phyloP scores from a whole-genome alignment of 768 basidiomycete genomes.

The Collybia nuda region DNA sequence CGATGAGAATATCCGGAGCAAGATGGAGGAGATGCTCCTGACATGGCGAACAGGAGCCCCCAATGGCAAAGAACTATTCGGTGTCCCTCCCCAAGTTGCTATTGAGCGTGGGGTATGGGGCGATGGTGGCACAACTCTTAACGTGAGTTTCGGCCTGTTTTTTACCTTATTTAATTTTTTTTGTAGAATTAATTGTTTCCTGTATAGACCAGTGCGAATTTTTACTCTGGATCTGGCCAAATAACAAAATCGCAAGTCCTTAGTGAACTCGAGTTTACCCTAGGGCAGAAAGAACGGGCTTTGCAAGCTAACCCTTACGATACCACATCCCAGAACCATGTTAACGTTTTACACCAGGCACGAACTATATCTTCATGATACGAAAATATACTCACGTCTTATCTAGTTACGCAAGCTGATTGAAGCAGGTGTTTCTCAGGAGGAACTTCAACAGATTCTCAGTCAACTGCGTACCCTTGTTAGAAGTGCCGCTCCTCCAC shows the following conservation, averaged over 20 bases:
- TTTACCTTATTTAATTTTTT: conserved; percentile 7
- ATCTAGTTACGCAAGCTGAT: conserved; percentile 67
- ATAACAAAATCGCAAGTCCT: conserved; percentile 80
- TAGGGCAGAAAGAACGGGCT: conserved; percentile 77
- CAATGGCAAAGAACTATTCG: conserved; percentile 81
- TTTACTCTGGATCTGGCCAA: conserved; percentile 39
- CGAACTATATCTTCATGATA: conserved; percentile 16
- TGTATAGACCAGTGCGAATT: conserved; percentile 25
- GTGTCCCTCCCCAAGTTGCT: conserved; percentile 70
- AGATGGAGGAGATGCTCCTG: conserved; percentile 97
- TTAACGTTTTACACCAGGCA: conserved; percentile 81
- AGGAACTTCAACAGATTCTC: conserved; percentile 76
- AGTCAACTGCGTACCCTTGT: conserved; percentile 64
- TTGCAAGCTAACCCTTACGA: conserved; percentile 78
- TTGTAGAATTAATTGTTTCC: conserved; percentile 5
- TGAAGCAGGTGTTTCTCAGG: conserved; percentile 77
- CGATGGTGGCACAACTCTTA: conserved; percentile 39
- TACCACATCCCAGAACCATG: conserved; percentile 61
- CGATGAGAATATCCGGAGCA: conserved; percentile 79
- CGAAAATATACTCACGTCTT: conserved; percentile 4
- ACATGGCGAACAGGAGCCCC: conserved; percentile 93
- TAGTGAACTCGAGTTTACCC: conserved; percentile 77
- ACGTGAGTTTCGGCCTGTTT: conserved; percentile 30
- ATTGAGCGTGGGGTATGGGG: conserved; percentile 89
- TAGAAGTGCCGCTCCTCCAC: conserved; percentile 38